Percentiles rank a stretch among this genome's conserved stretches.
These are phyloP conservation scores for Ajuga chamaepitys DNA, from an alignment of 257 asterid species.

Conservation along the genomic window DNA sequence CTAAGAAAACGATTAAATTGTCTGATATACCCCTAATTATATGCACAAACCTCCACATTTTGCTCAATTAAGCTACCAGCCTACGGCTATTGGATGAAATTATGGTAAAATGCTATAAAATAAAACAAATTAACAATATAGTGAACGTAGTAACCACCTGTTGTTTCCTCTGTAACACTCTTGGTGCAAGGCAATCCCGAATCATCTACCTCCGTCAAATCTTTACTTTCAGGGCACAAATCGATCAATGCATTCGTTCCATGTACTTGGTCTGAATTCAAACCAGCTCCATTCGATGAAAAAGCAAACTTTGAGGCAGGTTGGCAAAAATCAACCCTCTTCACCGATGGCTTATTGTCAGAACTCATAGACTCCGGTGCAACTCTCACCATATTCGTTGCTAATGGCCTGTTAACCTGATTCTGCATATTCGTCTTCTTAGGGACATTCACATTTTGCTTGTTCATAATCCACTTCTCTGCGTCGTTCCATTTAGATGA, in stretches of 20 bases:
- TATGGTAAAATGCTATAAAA: neutral
- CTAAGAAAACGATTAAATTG: no score
- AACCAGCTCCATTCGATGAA: conserved; percentile 30
- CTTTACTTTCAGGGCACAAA: conserved; percentile 51
- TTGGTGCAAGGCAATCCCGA: conserved; percentile 36
- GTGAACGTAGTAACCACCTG: conserved; percentile 41
- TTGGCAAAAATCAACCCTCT: conserved; percentile 72
- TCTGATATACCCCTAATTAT: no score
- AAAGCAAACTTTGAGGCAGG: conserved; percentile 41
- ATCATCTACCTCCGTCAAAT: conserved; percentile 50
- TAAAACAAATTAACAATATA: neutral
- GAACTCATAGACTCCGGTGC: conserved; percentile 48
- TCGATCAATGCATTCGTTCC: conserved; percentile 31
- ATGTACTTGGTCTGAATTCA: conserved; percentile 22
- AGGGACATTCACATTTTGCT: conserved; percentile 44
- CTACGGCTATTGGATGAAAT: neutral
- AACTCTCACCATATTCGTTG: conserved; percentile 36
- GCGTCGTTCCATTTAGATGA: conserved; percentile 98
- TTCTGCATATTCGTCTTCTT: conserved; percentile 46
- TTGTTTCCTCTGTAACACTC: conserved; percentile 46
- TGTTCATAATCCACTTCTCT: conserved; percentile 94
- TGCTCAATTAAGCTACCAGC: no score
- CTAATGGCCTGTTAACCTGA: conserved; percentile 35
- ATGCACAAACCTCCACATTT: no score
- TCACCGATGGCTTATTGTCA: conserved; percentile 51